phyloP scores from a whole-genome alignment of 148 eudicot genomes.

The Cornus controversa region DNA sequence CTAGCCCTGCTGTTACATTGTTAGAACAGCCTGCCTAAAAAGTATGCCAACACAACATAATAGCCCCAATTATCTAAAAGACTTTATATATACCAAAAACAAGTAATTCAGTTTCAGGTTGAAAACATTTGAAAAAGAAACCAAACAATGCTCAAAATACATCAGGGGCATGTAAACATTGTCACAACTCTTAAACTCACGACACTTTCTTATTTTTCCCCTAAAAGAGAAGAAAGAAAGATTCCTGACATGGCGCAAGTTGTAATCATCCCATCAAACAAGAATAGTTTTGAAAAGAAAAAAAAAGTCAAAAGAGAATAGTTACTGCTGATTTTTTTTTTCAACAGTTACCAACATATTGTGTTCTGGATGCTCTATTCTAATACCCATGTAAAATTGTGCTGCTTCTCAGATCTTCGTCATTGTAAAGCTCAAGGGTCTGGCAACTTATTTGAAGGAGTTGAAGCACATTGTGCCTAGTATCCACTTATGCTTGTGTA shows the following conservation, averaged over 20 bases:
- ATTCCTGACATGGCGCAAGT: neutral
- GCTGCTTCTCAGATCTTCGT: neutral
- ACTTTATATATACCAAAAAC: neutral
- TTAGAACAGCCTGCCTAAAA: neutral
- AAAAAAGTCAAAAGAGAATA: no score
- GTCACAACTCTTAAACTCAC: neutral
- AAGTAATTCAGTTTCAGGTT: neutral
- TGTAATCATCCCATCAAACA: neutral
- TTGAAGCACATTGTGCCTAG: neutral
- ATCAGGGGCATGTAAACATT: neutral
- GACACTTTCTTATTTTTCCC: neutral
- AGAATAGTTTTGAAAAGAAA: no score
- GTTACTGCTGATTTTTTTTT: no score
- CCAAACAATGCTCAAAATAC: neutral
- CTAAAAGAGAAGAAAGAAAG: neutral
- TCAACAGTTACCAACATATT: neutral
- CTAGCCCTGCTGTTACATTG: neutral
- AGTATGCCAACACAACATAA: neutral
- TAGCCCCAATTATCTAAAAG: neutral
- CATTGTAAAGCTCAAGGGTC: neutral
- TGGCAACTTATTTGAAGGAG: neutral
- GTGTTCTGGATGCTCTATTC: neutral
- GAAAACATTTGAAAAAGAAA: neutral
- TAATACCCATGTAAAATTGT: neutral
- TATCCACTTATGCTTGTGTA: neutral